A percentile compares a stretch with the other conserved stretches of the same genome.
phyloP scores from a whole-genome alignment of 2,329 filamentous ascomycete species.

The Davidsoniella virescens region DNA sequence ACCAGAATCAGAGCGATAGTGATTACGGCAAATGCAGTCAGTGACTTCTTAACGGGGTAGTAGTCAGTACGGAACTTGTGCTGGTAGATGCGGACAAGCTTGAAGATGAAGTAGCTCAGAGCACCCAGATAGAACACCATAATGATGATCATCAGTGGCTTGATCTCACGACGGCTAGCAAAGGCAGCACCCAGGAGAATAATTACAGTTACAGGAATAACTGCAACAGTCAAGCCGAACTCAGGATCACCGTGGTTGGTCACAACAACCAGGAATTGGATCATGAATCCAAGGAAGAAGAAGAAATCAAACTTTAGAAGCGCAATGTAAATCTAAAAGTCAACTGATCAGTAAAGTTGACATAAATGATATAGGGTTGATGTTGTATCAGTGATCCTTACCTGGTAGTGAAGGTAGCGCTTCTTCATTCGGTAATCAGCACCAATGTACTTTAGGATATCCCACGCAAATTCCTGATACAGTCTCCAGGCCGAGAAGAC shows the following conservation, averaged over 20 bases:
- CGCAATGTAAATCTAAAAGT: slow-evolving; percentile 75
- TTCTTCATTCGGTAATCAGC: slow-evolving; percentile 94
- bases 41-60: slow-evolving; percentile 60
- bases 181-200: slow-evolving; percentile 74
- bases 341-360: background rate
- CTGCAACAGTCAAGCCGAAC: slow-evolving; percentile 72
- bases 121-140: slow-evolving; percentile 80
- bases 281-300: slow-evolving; percentile 97
- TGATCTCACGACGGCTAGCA: slow-evolving; percentile 68
- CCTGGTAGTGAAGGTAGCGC: slow-evolving; percentile 91
- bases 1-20: slow-evolving; percentile 77
- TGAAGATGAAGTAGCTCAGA: slow-evolving; percentile 93
- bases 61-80: slow-evolving; percentile 44
- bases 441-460: slow-evolving; percentile 97
- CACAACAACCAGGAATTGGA: slow-evolving; percentile 93
- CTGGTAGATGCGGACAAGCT: slow-evolving; percentile 89
- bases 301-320: slow-evolving; percentile 99
- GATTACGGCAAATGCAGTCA: slow-evolving; percentile 88
- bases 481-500: slow-evolving; percentile 78
- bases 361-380: background rate
- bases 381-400: slow-evolving; percentile 24
- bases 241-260: slow-evolving; percentile 53
- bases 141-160: slow-evolving; percentile 56
- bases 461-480: slow-evolving; percentile 98
- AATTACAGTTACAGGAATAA: slow-evolving; percentile 77